phyloP scores from a whole-genome alignment of 345 rosid genomes.

The Angophora floribunda region DNA sequence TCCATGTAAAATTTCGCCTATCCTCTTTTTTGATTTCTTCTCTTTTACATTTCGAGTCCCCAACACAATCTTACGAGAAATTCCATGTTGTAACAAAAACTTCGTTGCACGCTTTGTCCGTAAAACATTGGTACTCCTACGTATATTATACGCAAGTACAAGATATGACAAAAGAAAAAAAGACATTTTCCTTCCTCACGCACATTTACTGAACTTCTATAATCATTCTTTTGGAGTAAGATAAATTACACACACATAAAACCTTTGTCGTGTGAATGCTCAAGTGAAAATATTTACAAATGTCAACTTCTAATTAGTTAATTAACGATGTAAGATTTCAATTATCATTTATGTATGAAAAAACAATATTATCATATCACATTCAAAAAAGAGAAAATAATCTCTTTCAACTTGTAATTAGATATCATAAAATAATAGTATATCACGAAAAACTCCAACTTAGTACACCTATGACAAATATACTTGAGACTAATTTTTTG shows the following conservation, averaged over 20 bases:
- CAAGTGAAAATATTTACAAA: background rate
- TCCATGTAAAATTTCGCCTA: background rate
- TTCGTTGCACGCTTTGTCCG: background rate
- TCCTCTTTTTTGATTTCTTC: background rate
- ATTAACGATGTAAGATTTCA: background rate
- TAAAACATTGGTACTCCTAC: background rate
- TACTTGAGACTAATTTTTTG: too few relatives aligned
- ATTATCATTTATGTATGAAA: background rate
- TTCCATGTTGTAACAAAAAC: background rate
- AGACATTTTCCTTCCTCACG: background rate
- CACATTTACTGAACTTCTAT: background rate
- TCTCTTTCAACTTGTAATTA: background rate
- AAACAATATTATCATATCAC: background rate
- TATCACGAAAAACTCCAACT: background rate
- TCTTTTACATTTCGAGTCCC: background rate
- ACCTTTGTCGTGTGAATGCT: background rate
- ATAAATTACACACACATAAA: background rate
- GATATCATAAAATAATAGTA: background rate
- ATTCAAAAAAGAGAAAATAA: background rate
- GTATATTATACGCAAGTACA: background rate
- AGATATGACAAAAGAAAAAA: background rate
- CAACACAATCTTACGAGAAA: background rate
- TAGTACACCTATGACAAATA: accelerated
- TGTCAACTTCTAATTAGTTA: background rate
- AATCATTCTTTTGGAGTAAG: background rate